Base-by-base conservation (phyloP, 345 rosid genomes). In the Arabis alpina region DNA sequence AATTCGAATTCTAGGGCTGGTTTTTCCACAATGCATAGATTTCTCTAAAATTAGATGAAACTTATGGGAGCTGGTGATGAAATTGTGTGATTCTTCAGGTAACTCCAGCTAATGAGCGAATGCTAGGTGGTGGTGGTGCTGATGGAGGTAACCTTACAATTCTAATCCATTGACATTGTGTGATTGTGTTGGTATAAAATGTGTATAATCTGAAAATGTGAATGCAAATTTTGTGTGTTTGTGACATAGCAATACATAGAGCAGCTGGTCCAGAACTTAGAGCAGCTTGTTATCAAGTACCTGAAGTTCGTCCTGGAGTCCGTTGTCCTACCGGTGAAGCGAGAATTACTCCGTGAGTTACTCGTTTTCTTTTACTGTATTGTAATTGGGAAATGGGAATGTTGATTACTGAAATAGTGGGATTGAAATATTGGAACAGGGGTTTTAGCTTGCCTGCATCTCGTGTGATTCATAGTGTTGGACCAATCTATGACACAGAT, bases 121-220 rank as follows among this genome's bases (percentile, higher is more conserved):
- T 93, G 98, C 81, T 93, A 55, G 96, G 98, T 57, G 98, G 98
- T 59, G 94, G 92, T 74, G 98, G 97, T 48, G 98, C 93, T 0
- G 96, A 93, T 79, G 96, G 98, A 82, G 93, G 98, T 88, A 74
- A 9, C 3, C 16, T 44, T 12, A n/a, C n/a, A n/a, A n/a, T 47
- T 5, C 9, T 49, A 41, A 2, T 10, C 7, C n/a, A 24, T 51
- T 55, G 4, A 10, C 59, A 43, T 64, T 44, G 54, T 67, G 56
- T 30, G 32, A 16, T 23, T 49, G 50, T 39, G 6, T 34, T 49
- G 16, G 42, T 57, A 5, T 13, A 3, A 27, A 24, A 2, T 34
- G n/a, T 61, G 67, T 15, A 10, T 11, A 16, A 13, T 23, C n/a
- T n/a, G n/a, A 3, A 53, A 27, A 27, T 5, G 28, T 15, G 10